phyloP scores from a whole-genome alignment of 148 eudicot genomes.

The Mesembryanthemum crystallinum region DNA sequence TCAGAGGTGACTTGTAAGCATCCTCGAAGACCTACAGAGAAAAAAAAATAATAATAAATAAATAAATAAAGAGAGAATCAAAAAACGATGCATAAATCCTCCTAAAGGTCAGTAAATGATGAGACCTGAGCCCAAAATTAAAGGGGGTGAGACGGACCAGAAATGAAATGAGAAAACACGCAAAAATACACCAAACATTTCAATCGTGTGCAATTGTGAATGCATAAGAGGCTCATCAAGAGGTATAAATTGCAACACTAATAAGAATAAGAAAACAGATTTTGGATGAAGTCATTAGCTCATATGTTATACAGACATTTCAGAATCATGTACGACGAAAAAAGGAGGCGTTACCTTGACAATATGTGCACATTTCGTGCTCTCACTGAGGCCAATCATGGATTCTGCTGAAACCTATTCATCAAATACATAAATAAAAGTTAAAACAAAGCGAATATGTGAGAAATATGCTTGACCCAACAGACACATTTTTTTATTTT shows the following conservation, averaged over 20 bases:
- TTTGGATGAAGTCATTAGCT: background rate
- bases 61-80: too few species aligned
- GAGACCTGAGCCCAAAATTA: background rate
- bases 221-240: too few species aligned
- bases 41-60: too few species aligned
- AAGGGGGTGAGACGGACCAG: background rate
- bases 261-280: background rate
- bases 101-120: background rate
- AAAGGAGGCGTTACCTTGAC: conserved; percentile 54
- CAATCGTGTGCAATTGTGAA: background rate
- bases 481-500: conserved; percentile 3
- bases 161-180: background rate
- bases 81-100: background rate
- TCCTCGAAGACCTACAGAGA: conserved; percentile 74
- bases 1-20: conserved; percentile 87
- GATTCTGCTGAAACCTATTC: conserved; percentile 87
- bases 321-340: background rate
- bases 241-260: background rate
- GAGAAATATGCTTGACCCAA: conserved; percentile 8
- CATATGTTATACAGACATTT: background rate
- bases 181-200: background rate
- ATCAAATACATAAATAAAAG: background rate
- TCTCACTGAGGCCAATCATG: conserved; percentile 92
- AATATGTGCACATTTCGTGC: conserved; percentile 82
- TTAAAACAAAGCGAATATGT: background rate